A percentile compares a stretch with the other conserved stretches of the same genome.
phyloP scores from a whole-genome alignment of 2,329 filamentous ascomycete species.

The Bipolaris zeicola region DNA sequence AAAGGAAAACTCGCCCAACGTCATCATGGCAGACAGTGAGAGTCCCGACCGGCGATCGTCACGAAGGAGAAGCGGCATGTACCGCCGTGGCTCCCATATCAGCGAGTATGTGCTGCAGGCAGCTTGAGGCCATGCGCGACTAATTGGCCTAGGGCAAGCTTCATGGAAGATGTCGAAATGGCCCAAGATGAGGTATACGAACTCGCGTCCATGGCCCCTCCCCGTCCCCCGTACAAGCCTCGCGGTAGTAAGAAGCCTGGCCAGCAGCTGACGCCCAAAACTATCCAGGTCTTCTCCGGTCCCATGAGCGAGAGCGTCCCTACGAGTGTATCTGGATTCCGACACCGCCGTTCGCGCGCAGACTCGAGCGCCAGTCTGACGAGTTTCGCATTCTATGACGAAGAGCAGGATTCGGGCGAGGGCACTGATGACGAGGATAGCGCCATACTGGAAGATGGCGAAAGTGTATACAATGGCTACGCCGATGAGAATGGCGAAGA shows the following conservation, averaged over 20 bases:
- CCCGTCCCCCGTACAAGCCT: slow-evolving; percentile 14
- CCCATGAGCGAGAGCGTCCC: slow-evolving; percentile 96
- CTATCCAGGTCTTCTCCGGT: slow-evolving; percentile 76
- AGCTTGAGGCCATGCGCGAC: slow-evolving; percentile 6
- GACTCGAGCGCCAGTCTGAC: slow-evolving; percentile 76
- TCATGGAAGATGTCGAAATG: slow-evolving; percentile 98
- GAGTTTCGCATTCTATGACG: slow-evolving; percentile 72
- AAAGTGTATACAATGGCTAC: slow-evolving; percentile 42
- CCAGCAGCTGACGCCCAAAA: slow-evolving; percentile 45
- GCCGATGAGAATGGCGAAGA: slow-evolving; percentile 53
- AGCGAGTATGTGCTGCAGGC: slow-evolving; percentile 48
- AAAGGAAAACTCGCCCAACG: neutral
- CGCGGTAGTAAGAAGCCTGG: slow-evolving; percentile 21
- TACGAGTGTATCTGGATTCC: slow-evolving; percentile 89
- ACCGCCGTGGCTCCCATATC: slow-evolving; percentile 71
- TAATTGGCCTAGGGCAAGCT: slow-evolving; percentile 57
- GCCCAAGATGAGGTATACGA: slow-evolving; percentile 82
- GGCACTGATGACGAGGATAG: slow-evolving; percentile 42
- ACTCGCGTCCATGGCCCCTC: slow-evolving; percentile 33
- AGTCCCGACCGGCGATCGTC: slow-evolving; percentile 45
- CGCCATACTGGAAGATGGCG: slow-evolving; percentile 40
- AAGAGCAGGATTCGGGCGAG: slow-evolving; percentile 64
- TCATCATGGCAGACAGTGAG: slow-evolving; percentile 39
- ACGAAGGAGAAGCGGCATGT: slow-evolving; percentile 54
- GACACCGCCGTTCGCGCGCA: slow-evolving; percentile 77